Conservation (phyloP, 805 yeast species). For the Naumovozyma baii region DNA sequence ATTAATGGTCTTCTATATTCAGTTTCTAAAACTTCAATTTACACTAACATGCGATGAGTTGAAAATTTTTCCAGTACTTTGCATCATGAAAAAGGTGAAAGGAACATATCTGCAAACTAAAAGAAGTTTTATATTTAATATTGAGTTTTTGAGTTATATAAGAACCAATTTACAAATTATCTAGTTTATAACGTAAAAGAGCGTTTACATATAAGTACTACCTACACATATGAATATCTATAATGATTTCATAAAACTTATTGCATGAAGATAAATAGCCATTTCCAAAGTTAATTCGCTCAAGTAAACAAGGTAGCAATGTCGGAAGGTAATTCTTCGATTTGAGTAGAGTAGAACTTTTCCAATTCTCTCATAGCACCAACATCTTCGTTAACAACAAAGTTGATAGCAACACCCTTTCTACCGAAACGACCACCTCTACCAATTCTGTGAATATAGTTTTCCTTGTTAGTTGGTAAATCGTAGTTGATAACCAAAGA, state of each 20-base stretch:
- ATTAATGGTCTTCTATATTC: too few relatives aligned
- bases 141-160: background rate
- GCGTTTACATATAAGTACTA: background rate
- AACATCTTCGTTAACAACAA: slow-evolving; percentile 73
- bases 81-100: too few relatives aligned
- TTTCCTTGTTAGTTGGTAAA: slow-evolving; percentile 84
- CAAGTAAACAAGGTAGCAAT: slow-evolving; percentile 40
- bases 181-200: background rate
- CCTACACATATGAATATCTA: too few relatives aligned
- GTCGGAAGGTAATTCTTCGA: slow-evolving; percentile 72
- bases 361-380: slow-evolving; percentile 66
- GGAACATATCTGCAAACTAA: too few relatives aligned
- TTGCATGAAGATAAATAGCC: background rate
- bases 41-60: background rate
- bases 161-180: background rate
- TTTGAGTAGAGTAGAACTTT: slow-evolving; percentile 61
- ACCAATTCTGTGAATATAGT: slow-evolving; percentile 95
- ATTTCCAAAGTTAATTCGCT: slow-evolving; percentile 1
- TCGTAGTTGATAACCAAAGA: slow-evolving; percentile 93
- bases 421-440: slow-evolving; percentile 98
- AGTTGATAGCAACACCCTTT: slow-evolving; percentile 95
- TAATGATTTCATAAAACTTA: too few relatives aligned
- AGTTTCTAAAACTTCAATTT: background rate
- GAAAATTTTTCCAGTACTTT: background rate
- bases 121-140: too few relatives aligned